Evolutionary conservation across 2,329 filamentous ascomycete species (phyloP).

Genomic region (Thermothelomyces thermophilus): DNA sequence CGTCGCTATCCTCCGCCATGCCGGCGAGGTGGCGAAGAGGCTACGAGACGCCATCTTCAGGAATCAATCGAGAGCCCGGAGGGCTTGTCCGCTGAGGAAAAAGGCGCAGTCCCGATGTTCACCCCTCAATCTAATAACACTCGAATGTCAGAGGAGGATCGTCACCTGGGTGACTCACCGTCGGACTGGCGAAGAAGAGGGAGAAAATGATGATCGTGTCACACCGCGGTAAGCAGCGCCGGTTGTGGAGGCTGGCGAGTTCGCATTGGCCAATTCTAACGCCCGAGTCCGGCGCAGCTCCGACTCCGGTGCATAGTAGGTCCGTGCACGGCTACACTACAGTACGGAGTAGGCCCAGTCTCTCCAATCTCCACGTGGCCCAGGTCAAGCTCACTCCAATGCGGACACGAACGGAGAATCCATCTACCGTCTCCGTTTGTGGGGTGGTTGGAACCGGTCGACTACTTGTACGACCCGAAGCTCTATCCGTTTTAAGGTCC

Average conservation of each 20-base stretch:
- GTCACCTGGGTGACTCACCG: slow-evolving; percentile 16
- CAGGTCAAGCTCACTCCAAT: no score
- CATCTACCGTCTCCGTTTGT: no score
- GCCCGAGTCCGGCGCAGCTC: slow-evolving; percentile 18
- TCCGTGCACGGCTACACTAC: no score
- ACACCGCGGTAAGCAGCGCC: slow-evolving; percentile 12
- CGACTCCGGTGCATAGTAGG: slow-evolving; percentile 5
- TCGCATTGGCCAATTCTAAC: slow-evolving; percentile 2
- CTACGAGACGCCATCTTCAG: slow-evolving; percentile 40
- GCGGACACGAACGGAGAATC: no score
- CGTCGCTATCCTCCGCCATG: slow-evolving; percentile 28
- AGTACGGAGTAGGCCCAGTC: no score
- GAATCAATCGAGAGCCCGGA: slow-evolving; percentile 13
- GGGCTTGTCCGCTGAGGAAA: slow-evolving; percentile 9
- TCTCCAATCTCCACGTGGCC: no score
- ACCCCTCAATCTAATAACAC: background rate
- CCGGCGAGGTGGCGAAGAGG: slow-evolving; percentile 35
- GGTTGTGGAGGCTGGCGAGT: slow-evolving; percentile 13
- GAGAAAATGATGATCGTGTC: slow-evolving; percentile 7
- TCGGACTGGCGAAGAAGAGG: background rate
- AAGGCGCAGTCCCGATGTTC: background rate
- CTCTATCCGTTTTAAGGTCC: no score
- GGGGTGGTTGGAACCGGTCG: no score
- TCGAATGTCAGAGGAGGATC: background rate
- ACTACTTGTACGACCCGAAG: no score